A percentile compares a stretch with the other conserved stretches of the same genome.
phyloP scores from a whole-genome alignment of 176 grass and related monocot species.

The Dactylis glomerata region DNA sequence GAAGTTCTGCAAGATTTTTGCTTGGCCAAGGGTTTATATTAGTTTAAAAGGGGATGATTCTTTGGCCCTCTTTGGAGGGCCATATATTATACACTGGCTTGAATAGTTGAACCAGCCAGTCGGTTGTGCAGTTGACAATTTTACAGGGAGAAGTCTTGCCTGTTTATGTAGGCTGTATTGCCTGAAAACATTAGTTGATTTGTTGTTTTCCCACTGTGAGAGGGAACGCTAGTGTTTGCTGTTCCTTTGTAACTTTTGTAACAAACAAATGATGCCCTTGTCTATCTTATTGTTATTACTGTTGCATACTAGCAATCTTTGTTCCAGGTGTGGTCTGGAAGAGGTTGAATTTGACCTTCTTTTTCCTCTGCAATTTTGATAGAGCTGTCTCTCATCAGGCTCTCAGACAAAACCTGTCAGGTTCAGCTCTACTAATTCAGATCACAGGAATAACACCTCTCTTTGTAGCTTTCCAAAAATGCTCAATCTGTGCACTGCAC shows the following conservation, averaged over 20 bases:
- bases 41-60: background rate
- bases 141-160: constrained; percentile 18
- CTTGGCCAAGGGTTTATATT: too few species aligned
- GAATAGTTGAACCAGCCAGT: constrained; percentile 22
- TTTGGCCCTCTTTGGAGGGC: constrained; percentile 33
- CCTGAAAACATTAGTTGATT: background rate
- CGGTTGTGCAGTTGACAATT: constrained; percentile 27
- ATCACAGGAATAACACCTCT: too few species aligned
- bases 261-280: constrained; percentile 8
- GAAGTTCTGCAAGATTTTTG: background rate
- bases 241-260: constrained; percentile 3
- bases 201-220: background rate
- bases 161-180: constrained; percentile 12
- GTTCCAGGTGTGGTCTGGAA: too few species aligned
- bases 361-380: too few species aligned
- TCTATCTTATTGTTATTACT: background rate
- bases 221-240: background rate
- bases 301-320: background rate
- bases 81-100: constrained; percentile 23
- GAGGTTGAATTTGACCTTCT: too few species aligned
- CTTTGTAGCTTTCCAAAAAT: too few species aligned
- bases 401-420: too few species aligned
- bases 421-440: too few species aligned
- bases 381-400: too few species aligned
- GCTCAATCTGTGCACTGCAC: too few species aligned